These are phyloP conservation scores for Penicillium griseofulvum DNA, from an alignment of 2,329 filamentous ascomycete species.

Conservation along the genomic window DNA sequence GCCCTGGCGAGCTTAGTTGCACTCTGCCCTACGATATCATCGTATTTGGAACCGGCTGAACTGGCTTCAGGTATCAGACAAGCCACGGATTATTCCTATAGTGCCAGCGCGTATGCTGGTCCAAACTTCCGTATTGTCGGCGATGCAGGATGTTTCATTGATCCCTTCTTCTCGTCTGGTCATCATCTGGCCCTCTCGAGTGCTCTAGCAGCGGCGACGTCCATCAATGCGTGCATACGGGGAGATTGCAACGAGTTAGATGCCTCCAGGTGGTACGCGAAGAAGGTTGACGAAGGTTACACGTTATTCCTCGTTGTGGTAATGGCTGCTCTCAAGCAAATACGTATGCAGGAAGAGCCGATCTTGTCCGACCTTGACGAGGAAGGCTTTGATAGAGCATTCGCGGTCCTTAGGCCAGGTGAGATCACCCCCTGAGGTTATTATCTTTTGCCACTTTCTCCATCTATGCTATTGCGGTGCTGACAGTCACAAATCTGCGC, in stretches of 20 bases:
- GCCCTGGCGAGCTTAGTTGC: not conserved
- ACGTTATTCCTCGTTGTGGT: constrained; percentile 50
- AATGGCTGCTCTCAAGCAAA: constrained; percentile 42
- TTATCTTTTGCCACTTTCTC: not conserved
- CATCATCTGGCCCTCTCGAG: constrained; percentile 47
- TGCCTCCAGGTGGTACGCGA: constrained; percentile 44
- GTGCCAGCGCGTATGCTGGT: constrained; percentile 43
- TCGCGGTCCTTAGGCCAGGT: constrained; percentile 44
- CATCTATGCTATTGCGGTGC: not conserved
- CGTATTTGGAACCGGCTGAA: constrained; percentile 21
- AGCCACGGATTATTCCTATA: constrained; percentile 52
- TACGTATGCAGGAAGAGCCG: constrained; percentile 38
- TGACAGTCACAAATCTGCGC: not conserved
- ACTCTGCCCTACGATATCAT: constrained; percentile 13
- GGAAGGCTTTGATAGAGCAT: constrained; percentile 40
- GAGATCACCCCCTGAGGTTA: constrained; percentile 11
- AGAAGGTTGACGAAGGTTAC: constrained; percentile 48
- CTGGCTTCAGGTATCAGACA: constrained; percentile 40
- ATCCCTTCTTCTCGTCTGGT: constrained; percentile 51
- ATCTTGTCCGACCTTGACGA: constrained; percentile 46
- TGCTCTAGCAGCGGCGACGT: constrained; percentile 46
- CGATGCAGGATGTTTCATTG: constrained; percentile 52
- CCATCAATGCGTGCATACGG: constrained; percentile 27
- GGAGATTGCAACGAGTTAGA: constrained; percentile 41
- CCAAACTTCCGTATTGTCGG: constrained; percentile 43